A percentile compares a stretch with the other conserved stretches of the same genome.
Evolutionary conservation across 2,329 filamentous ascomycete genomes (phyloP).

Genomic region (Fonsecaea erecta): DNA sequence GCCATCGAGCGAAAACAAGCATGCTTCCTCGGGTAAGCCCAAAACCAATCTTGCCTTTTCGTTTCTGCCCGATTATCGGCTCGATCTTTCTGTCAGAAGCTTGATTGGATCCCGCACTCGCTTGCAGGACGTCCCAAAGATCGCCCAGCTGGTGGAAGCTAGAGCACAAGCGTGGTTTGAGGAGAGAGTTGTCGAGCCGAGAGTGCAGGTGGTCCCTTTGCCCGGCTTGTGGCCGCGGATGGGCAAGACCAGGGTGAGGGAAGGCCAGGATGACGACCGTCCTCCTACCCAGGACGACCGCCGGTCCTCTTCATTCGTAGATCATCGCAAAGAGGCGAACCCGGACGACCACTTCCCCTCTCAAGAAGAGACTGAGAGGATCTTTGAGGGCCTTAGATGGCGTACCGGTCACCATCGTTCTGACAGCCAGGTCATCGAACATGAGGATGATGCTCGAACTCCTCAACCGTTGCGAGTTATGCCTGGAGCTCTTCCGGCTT

Average conservation of each 20-base stretch:
- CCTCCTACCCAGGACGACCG: constrained; percentile 34
- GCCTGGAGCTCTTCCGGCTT: constrained; percentile 32
- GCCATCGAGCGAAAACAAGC: constrained; percentile 35
- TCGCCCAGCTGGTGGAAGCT: constrained; percentile 67
- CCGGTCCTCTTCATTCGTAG: constrained; percentile 24
- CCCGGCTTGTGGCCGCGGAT: constrained; percentile 67
- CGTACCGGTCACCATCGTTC: constrained; percentile 26
- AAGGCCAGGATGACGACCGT: constrained; percentile 42
- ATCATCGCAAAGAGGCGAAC: constrained; percentile 17
- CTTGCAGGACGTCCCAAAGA: constrained; percentile 69
- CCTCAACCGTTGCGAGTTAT: constrained; percentile 26
- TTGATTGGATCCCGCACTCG: constrained; percentile 66
- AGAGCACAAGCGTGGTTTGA: constrained; percentile 70
- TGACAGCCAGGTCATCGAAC: constrained; percentile 33
- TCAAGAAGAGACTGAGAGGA: constrained; percentile 37
- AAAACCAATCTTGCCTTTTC: constrained; percentile 90
- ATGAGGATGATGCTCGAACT: constrained; percentile 27
- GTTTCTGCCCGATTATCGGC: constrained; percentile 70
- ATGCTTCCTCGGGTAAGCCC: constrained; percentile 59
- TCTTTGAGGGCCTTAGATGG: constrained; percentile 32
- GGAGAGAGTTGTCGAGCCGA: constrained; percentile 67
- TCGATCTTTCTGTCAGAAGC: constrained; percentile 68
- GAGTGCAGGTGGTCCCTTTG: constrained; percentile 67
- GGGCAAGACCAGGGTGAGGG: constrained; percentile 53
- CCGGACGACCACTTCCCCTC: constrained; percentile 38